Conservation (phyloP, 768 basidiomycete species). For the Tylopilus felleus region DNA sequence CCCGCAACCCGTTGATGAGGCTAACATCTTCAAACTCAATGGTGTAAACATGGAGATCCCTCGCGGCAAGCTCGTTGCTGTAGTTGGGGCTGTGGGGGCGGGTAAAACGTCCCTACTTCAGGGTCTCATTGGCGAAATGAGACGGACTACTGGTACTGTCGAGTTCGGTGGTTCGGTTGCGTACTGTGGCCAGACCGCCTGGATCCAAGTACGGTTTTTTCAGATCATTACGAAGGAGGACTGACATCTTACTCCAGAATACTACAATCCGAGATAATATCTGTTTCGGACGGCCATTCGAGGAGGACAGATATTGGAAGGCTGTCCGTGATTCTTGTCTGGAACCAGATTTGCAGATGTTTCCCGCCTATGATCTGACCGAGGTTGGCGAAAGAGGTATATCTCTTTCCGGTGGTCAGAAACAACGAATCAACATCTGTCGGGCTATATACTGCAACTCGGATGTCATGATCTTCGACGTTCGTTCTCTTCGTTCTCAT, state of each 20-base stretch:
- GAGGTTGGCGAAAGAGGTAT: slow-evolving; percentile 89
- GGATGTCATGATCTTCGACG: slow-evolving; percentile 84
- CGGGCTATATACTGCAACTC: slow-evolving; percentile 84
- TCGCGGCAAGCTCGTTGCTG: slow-evolving; percentile 73
- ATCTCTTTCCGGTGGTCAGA: slow-evolving; percentile 79
- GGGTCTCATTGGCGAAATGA: slow-evolving; percentile 82
- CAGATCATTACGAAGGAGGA: not conserved
- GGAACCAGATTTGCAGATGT: slow-evolving; percentile 74
- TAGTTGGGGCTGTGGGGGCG: slow-evolving; percentile 70
- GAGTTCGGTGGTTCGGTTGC: slow-evolving; percentile 73
- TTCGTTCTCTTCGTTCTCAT: slow-evolving; percentile 14
- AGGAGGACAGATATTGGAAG: slow-evolving; percentile 79
- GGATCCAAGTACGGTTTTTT: slow-evolving; percentile 65
- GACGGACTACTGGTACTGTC: slow-evolving; percentile 60
- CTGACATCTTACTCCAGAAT: slow-evolving; percentile 41
- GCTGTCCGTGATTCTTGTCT: slow-evolving; percentile 76
- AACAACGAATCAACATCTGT: slow-evolving; percentile 81
- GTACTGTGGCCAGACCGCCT: slow-evolving; percentile 85
- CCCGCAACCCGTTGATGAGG: slow-evolving; percentile 35
- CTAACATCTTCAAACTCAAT: slow-evolving; percentile 57
- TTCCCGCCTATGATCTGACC: slow-evolving; percentile 74
- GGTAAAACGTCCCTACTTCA: slow-evolving; percentile 65
- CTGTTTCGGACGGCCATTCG: slow-evolving; percentile 80
- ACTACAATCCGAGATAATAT: slow-evolving; percentile 88
- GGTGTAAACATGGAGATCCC: slow-evolving; percentile 68